Evolutionary conservation across 2,329 filamentous ascomycete genomes (phyloP), one percentile per base, ranked within the genome.

Genomic region (Fusarium sororula): DNA sequence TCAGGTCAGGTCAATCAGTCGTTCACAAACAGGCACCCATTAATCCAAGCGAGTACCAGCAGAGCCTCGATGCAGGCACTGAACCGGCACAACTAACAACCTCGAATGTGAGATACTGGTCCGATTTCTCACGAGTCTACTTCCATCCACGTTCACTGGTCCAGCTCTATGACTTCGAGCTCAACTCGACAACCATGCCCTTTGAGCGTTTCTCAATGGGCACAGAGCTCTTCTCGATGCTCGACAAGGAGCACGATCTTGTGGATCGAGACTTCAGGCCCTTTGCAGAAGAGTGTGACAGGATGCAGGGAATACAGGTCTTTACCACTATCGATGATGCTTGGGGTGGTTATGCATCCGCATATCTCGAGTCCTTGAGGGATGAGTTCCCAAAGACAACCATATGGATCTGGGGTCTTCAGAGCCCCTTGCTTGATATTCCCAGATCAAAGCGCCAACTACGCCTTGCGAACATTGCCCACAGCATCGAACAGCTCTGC

Each of bases 251-350:
- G 78, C 90, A 95, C 75, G 96, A 98, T 77, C 82, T 98, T 10
- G 85, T 98, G 8, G 96, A 99, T 80, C 90, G 95, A n/a, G 96
- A 99, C 81, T 85, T 98, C 74, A 88, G 96, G 42, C 91, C 91
- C 0, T 98, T 98, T 80, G 90, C 92, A 6, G 96, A 99, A 83
- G 96, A 98, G 83, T 96, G 95, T 74, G 96, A 99, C 81, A 91
- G 94, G 63, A 88, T 98, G 84, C 95, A 98, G 82, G 96, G 93
- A 1, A 86, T 99, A 24, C 96, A 98, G 81, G 80, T 95, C 17
- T 89, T 95, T 69, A 87, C 91, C 6, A 89, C 89, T 8, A 83
- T 91, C 11, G 93, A 96, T 79, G 93, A 95, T 82, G 93, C 92
- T 18, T 96, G 94, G 94, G 93, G 91, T 70, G 93, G 94, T 2